These are phyloP conservation scores for Prunus armeniaca DNA, from an alignment of 306 rosid species.

Conservation along the genomic window DNA sequence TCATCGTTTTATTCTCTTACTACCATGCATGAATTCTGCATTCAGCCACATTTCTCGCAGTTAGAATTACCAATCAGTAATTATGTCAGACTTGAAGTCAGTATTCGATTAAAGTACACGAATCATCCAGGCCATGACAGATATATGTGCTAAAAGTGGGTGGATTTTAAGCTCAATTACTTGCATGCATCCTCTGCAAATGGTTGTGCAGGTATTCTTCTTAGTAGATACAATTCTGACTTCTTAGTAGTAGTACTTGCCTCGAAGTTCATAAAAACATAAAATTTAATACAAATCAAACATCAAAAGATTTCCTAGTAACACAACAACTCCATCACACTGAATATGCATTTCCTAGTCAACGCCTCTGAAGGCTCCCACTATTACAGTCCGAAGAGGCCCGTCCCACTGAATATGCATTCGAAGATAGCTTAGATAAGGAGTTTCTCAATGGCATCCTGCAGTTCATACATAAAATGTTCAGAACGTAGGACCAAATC, in stretches of 20 bases:
- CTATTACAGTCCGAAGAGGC: conserved; percentile 72
- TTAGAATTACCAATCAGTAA: too few species aligned
- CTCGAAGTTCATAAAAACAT: conserved; percentile 6
- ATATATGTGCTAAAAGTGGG: too few species aligned
- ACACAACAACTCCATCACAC: conserved; percentile 49
- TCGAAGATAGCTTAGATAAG: conserved; percentile 45
- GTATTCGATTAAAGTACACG: too few species aligned
- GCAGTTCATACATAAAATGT: conserved; percentile 16
- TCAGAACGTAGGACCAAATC: conserved; percentile 14
- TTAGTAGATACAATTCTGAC: too few species aligned
- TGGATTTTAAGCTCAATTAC: too few species aligned
- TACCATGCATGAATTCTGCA: too few species aligned
- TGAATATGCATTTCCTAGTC: conserved; percentile 29
- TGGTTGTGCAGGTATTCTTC: too few species aligned
- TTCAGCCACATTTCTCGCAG: too few species aligned
- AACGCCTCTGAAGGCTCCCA: conserved; percentile 70
- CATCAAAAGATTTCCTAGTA: conserved; percentile 28
- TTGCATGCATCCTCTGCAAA: too few species aligned
- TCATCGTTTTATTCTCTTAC: too few species aligned
- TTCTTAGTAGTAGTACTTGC: neutral
- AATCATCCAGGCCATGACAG: too few species aligned
- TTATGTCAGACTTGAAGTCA: too few species aligned
- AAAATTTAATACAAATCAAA: conserved; percentile 24
- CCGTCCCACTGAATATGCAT: conserved; percentile 59
- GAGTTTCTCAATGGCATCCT: conserved; percentile 97